Conservation (phyloP, 1,284 basidiomycete genomes). For the Boletus semigastroideus region DNA sequence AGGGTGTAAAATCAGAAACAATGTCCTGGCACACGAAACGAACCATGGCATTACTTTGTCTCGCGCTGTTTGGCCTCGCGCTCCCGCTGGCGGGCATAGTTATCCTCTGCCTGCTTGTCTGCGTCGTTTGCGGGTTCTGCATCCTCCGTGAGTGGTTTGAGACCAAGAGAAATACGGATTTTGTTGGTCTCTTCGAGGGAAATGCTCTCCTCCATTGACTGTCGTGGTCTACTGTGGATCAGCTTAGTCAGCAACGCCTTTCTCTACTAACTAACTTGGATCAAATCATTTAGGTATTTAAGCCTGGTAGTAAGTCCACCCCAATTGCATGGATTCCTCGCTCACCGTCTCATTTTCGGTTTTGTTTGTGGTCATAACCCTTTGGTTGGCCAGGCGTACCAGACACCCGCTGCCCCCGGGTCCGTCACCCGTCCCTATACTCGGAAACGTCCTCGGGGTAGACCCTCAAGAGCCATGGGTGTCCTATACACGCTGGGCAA, state of each 20-base stretch:
- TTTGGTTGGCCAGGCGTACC: no score
- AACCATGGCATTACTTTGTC: conserved; percentile 56
- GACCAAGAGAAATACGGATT: conserved; percentile 91
- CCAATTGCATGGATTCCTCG: no score
- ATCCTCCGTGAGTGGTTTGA: conserved; percentile 89
- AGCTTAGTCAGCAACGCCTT: conserved; percentile 22
- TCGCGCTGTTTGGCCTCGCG: conserved; percentile 72
- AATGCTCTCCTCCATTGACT: conserved; percentile 85
- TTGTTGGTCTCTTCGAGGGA: conserved; percentile 98
- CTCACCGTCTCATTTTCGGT: no score
- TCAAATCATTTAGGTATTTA: no score
- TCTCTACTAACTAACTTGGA: no score
- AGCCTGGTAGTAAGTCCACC: no score
- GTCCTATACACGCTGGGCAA: conserved; percentile 29
- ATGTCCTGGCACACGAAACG: conserved; percentile 9
- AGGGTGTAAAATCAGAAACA: conserved; percentile 30
- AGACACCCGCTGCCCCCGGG: no score
- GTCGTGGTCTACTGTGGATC: neutral
- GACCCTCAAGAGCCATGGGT: conserved; percentile 19
- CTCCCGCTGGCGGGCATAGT: conserved; percentile 75
- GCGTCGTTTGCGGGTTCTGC: conserved; percentile 61
- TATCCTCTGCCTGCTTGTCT: conserved; percentile 81
- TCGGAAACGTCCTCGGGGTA: no score
- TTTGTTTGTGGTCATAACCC: no score
- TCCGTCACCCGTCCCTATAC: no score